Evolutionary conservation across 345 rosid genomes (phyloP).

Genomic region (Populus alba): DNA sequence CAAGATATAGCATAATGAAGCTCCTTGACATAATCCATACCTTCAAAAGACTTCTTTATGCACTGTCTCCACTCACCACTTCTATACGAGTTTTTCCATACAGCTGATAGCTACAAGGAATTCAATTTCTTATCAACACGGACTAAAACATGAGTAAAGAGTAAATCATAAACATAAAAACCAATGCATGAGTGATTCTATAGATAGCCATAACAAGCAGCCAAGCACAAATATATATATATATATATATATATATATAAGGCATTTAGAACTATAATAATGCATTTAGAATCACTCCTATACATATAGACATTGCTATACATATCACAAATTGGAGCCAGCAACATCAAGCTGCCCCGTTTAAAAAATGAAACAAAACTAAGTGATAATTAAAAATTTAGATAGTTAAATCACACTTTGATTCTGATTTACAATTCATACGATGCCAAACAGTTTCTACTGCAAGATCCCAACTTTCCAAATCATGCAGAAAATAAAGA

Average conservation of each 20-base stretch:
- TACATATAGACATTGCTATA: not conserved
- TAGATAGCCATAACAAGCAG: not conserved
- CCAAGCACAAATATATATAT: not conserved
- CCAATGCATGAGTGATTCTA: not conserved
- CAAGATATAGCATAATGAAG: not conserved
- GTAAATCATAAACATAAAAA: not conserved
- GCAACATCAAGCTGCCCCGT: not conserved
- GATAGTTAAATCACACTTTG: not conserved
- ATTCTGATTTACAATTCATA: not conserved
- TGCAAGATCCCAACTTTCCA: constrained; percentile 18
- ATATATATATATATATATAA: not conserved
- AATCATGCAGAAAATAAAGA: not conserved
- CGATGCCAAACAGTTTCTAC: not conserved
- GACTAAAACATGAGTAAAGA: not conserved
- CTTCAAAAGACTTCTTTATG: constrained; percentile 60
- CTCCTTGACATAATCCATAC: constrained; percentile 33
- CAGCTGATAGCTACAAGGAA: constrained; percentile 61
- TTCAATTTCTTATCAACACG: constrained; percentile 5
- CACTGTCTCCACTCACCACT: constrained; percentile 83
- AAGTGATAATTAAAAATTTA: too few relatives aligned
- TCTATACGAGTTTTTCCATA: constrained; percentile 86
- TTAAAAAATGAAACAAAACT: not conserved
- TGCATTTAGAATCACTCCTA: not conserved
- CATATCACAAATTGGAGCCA: not conserved
- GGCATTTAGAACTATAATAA: not conserved